A percentile compares a stretch with the other conserved stretches of the same genome.
Conservation (phyloP, 305 asterid genomes). For the Nicotiana rustica region DNA sequence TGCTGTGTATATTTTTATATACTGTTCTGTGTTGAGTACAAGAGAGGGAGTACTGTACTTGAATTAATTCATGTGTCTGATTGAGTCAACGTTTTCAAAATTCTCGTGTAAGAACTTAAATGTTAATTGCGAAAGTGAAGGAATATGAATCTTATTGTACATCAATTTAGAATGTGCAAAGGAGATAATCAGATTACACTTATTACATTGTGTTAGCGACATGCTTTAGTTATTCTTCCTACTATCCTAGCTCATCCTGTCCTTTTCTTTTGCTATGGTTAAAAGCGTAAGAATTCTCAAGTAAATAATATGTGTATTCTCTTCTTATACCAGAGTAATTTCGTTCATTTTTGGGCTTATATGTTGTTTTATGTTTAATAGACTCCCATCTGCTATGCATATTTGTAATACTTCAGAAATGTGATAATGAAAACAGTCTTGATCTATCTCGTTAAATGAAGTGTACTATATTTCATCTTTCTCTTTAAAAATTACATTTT, state of each 20-base stretch:
- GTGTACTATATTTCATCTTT: neutral
- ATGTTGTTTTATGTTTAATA: neutral
- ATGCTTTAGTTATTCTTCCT: neutral
- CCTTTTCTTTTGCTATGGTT: conserved; percentile 7
- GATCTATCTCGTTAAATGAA: neutral
- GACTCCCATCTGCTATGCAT: neutral
- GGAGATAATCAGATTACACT: neutral
- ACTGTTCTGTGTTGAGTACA: neutral
- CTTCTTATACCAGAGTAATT: neutral
- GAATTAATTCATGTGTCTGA: neutral
- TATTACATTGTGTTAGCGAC: neutral
- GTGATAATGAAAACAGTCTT: neutral
- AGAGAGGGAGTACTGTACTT: neutral
- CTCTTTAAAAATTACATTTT: neutral
- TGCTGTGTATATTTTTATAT: neutral
- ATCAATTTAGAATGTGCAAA: neutral
- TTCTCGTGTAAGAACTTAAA: neutral
- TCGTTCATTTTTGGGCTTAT: neutral
- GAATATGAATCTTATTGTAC: neutral
- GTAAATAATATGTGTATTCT: neutral
- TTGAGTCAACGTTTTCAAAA: neutral
- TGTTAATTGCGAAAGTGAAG: neutral
- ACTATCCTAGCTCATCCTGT: neutral
- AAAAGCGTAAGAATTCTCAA: neutral
- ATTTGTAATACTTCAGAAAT: neutral